Base-by-base conservation (phyloP, 768 basidiomycete genomes). In the Crepidotus variabilis region DNA sequence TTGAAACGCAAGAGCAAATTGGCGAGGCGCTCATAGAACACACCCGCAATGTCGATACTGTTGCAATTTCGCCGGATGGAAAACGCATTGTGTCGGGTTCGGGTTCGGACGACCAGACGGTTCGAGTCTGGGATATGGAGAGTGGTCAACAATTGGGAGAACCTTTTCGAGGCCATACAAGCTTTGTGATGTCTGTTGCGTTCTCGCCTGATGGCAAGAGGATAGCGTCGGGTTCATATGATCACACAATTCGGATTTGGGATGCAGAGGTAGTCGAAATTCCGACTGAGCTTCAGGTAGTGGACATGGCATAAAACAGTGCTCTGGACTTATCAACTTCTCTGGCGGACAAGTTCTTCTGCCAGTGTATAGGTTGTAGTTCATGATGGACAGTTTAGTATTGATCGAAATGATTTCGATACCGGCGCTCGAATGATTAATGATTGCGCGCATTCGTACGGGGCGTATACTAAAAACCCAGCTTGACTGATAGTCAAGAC, bases 41-140 rank as follows among this genome's bases (percentile, higher is more conserved):
- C 22, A 20, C 54, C 21, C 20, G 47, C 35, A 18, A 32, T 11
- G 46, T 55, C 5, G 23, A 20, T 2, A 33, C 54, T 2, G 47
- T 48, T n/a, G 48, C 54, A 34, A 47, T 60, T 46, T 60, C 59
- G 7, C 55, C 59, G 0, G 36, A 60, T 45, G 55, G 59, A 11
- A 35, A 57, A n/a, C 33, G 48, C 6, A 21, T 60, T 21, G 55
- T 49, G 1, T 60, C 59, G n/a, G 28, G 28, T 28, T 28, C n/a
- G n/a, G 58, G 58, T 2, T 59, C 58, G 20, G 50, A 36, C 2
- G 58, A 59, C 32, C 24, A 56, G 10, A 52, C 58, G 4, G 50
- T 59, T 28, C 35, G 58, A n/a, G 24, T 59, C 21, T 60, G 59
- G 59, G 51, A 60, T 52, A 55, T 56, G 18, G 52, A 53, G 7